These are phyloP conservation scores for Graphium sp. DNA, from an alignment of 2,329 filamentous ascomycete genomes.

Conservation along the genomic window DNA sequence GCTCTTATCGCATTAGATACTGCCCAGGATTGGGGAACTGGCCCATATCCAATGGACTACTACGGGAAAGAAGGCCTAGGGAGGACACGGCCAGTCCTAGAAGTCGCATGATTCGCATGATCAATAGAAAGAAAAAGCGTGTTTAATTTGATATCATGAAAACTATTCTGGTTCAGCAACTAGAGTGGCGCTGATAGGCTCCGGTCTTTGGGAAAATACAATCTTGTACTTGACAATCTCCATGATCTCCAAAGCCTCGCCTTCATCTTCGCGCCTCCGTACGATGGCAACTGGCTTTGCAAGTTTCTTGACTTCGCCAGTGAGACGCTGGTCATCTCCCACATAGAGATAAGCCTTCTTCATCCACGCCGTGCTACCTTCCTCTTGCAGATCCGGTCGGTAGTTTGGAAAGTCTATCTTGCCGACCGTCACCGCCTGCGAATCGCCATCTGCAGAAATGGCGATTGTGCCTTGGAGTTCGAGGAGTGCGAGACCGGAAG, in stretches of 20 bases:
- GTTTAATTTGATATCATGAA: too few relatives aligned
- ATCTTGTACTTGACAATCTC: slow-evolving; percentile 82
- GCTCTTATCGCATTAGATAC: slow-evolving; percentile 78
- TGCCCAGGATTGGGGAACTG: slow-evolving; percentile 57
- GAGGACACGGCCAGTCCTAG: slow-evolving; percentile 49
- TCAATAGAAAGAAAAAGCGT: too few relatives aligned
- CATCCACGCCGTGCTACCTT: slow-evolving; percentile 61
- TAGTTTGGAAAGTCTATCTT: slow-evolving; percentile 67
- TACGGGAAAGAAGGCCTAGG: slow-evolving; percentile 87
- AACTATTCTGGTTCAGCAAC: too few relatives aligned
- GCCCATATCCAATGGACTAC: slow-evolving; percentile 93
- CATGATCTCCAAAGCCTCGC: slow-evolving; percentile 56
- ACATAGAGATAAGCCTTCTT: slow-evolving; percentile 78
- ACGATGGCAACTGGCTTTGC: slow-evolving; percentile 66
- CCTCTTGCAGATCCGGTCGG: slow-evolving; percentile 26
- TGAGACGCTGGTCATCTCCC: slow-evolving; percentile 74
- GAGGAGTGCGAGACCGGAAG: slow-evolving; percentile 72
- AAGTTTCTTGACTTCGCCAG: slow-evolving; percentile 80
- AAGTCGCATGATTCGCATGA: too few relatives aligned
- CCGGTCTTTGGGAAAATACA: slow-evolving; percentile 67
- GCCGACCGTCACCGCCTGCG: slow-evolving; percentile 38
- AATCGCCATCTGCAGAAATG: slow-evolving; percentile 2
- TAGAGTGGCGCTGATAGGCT: too few relatives aligned
- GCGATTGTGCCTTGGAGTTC: slow-evolving; percentile 65
- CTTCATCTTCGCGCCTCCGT: slow-evolving; percentile 29